Evolutionary conservation across 352 stramenopile species (phyloP).

Genomic region (Phytophthora ramorum): DNA sequence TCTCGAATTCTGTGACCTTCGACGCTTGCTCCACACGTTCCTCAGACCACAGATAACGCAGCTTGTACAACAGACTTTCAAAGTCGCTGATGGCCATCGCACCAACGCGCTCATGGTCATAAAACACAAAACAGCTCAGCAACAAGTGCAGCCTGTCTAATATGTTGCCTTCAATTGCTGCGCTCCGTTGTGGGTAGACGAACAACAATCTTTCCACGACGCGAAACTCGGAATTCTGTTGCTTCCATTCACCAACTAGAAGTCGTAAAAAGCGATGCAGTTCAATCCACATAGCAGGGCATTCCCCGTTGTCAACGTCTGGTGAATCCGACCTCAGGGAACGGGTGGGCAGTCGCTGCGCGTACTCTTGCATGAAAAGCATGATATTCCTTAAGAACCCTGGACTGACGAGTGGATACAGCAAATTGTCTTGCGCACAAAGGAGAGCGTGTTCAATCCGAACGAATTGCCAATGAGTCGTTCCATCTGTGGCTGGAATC

Average conservation of each 20-base stretch:
- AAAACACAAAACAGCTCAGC: constrained; percentile 79
- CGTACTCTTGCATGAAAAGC: constrained; percentile 58
- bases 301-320: constrained; percentile 4
- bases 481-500: constrained; percentile 18
- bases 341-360: constrained; percentile 38
- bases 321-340: constrained; percentile 12
- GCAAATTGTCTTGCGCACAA: constrained; percentile 72
- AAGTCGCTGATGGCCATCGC: constrained; percentile 61
- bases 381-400: constrained; percentile 66
- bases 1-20: constrained; percentile 54
- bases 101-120: constrained; percentile 66
- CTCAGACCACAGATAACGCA: constrained; percentile 75
- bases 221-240: constrained; percentile 66
- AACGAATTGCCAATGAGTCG: constrained; percentile 72
- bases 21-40: constrained; percentile 32
- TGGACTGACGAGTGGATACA: constrained; percentile 76
- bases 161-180: constrained; percentile 22
- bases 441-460: constrained; percentile 55
- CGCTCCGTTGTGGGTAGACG: constrained; percentile 33
- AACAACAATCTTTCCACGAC: constrained; percentile 60
- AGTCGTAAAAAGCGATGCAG: constrained; percentile 71
- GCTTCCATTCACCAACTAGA: constrained; percentile 75
- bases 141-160: constrained; percentile 69
- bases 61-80: constrained; percentile 52
- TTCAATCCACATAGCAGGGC: constrained; percentile 52